These are phyloP conservation scores for Exophiala phaeomuriformis DNA, from an alignment of 2,329 filamentous ascomycete species.

Conservation along the genomic window DNA sequence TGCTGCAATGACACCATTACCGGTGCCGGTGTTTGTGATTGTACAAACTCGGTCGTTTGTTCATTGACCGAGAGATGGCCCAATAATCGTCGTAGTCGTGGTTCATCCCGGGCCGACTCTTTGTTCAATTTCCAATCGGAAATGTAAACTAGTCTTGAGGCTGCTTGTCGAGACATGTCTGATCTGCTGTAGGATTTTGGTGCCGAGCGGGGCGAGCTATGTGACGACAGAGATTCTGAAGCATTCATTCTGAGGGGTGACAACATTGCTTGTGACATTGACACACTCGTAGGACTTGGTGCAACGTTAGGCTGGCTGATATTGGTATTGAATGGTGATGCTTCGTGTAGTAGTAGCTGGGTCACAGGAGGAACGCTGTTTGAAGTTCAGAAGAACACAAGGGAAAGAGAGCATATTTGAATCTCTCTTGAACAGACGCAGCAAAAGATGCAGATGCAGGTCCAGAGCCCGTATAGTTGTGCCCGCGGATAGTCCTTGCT, in stretches of 20 bases:
- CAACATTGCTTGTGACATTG: neutral
- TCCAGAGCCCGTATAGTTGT: constrained; percentile 4
- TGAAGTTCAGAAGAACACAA: neutral
- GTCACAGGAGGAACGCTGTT: constrained; percentile 1
- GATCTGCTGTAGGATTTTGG: constrained; percentile 1
- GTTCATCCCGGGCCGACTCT: constrained; percentile 16
- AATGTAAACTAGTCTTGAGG: constrained; percentile 15
- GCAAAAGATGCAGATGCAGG: constrained; percentile 3
- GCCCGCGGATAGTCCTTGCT: neutral
- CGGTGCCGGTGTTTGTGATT: neutral
- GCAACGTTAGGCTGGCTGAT: neutral
- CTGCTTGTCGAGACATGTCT: constrained; percentile 3
- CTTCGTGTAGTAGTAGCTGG: neutral
- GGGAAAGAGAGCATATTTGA: constrained; percentile 10
- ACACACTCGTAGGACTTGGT: too few species aligned
- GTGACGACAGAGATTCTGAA: constrained; percentile 12
- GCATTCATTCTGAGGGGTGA: constrained; percentile 2
- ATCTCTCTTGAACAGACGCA: constrained; percentile 2
- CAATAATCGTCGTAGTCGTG: constrained; percentile 16
- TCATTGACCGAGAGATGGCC: constrained; percentile 23
- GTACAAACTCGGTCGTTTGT: constrained; percentile 1
- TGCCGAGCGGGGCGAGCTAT: constrained; percentile 10
- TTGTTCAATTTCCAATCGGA: constrained; percentile 19
- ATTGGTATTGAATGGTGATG: neutral
- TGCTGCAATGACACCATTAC: neutral